Base-by-base conservation (phyloP, 371 early-diverging fungal species). In the Circinella minor region DNA sequence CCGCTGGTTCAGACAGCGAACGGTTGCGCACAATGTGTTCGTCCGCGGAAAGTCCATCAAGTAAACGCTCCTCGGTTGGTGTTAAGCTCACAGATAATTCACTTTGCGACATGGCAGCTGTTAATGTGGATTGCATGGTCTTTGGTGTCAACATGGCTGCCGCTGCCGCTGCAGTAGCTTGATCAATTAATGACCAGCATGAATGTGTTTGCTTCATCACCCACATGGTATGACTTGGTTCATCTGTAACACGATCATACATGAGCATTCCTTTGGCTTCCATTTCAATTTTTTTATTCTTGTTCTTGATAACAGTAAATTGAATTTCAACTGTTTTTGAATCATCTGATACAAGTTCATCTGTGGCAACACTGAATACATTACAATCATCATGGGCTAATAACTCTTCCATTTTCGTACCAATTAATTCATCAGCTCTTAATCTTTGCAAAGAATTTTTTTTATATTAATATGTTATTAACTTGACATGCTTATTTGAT, bases 221-320 rank as follows among this genome's bases (percentile, higher is more conserved):
- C 96, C 95, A 96, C 81, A 97, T 89, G 0, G 93, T 91, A 72
- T 93, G 93, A 49, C 89, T 86, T 0, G 94, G 93, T 39, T 86
- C 84, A 17, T 81, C 86, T 9, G 90, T 88, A 0, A 84, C 77
- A 15, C 90, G 83, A 64, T 93, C 91, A 69, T 92, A 91, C 75
- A 93, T 92, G 38, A 94, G 78, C 94, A 97, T 95, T 0, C 96
- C 97, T 73, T 96, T 94, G 43, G 93, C 96, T 72, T 95, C 93
- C 83, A 96, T 92, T 46, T 89, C 87, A 13, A 89, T 89, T 34
- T 85, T 77, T 39, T 80, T 74, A 4, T 86, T 75, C 4, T 81
- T 76, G 48, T 72, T 70, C 6, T 70, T 83, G 36, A 83, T 76
- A 0, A 95, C 87, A 20, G 82, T 75, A 67, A 93, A 91, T 3